phyloP scores from a whole-genome alignment of 2,329 filamentous ascomycete genomes.

The Penicillium vulpinum region DNA sequence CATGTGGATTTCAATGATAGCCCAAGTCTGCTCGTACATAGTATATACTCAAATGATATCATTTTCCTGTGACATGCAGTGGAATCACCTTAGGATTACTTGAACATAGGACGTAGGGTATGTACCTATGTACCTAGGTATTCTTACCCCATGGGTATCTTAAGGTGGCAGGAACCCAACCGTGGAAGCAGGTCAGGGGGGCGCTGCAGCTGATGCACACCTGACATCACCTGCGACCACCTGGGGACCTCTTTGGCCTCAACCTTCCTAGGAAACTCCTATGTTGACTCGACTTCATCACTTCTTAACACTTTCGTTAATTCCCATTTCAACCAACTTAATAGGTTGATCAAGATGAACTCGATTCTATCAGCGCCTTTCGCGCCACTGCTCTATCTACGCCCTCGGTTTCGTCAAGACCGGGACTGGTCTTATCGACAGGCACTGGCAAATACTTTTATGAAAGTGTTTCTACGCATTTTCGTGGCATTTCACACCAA shows the following conservation, averaged over 20 bases:
- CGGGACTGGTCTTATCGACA: constrained; percentile 16
- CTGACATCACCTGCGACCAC: constrained; percentile 3
- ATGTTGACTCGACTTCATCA: neutral
- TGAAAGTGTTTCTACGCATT: constrained; percentile 7
- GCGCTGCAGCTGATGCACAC: neutral
- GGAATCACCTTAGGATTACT: neutral
- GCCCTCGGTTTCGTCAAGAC: constrained; percentile 8
- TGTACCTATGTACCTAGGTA: no score
- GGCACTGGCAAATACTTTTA: constrained; percentile 5
- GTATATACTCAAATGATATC: neutral
- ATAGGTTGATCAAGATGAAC: neutral
- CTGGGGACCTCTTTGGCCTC: neutral
- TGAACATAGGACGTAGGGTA: no score
- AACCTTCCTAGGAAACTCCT: neutral
- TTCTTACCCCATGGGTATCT: neutral
- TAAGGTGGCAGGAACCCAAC: neutral
- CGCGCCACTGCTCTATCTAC: constrained; percentile 4
- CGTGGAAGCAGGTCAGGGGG: neutral
- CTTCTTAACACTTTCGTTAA: neutral
- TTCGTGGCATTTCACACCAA: constrained; percentile 10
- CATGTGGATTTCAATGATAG: constrained; percentile 1
- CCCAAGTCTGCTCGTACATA: neutral
- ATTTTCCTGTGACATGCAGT: no score
- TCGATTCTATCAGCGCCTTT: constrained; percentile 2
- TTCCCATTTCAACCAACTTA: neutral